phyloP scores from a whole-genome alignment of 345 rosid species.

The Moricandia moricandioides region DNA sequence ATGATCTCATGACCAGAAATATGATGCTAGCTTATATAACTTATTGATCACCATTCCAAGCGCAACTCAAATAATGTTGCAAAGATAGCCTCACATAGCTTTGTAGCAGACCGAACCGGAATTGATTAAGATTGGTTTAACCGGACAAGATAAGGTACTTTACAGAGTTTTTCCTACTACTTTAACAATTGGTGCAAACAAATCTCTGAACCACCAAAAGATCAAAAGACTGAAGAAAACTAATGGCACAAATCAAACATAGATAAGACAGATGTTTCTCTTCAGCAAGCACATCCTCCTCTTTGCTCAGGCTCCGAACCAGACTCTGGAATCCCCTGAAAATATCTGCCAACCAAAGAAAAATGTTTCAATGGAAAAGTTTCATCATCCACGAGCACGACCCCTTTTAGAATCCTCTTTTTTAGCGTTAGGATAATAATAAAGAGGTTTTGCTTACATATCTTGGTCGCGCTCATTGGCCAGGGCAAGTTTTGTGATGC shows the following conservation, averaged over 20 bases:
- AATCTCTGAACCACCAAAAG: too few relatives aligned
- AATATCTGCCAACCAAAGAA: slow-evolving; percentile 53
- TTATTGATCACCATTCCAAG: background rate
- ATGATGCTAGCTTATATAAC: background rate
- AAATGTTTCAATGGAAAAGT: background rate
- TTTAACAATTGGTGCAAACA: background rate
- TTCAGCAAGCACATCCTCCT: slow-evolving; percentile 90
- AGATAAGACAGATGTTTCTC: background rate
- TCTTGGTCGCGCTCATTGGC: slow-evolving; percentile 81
- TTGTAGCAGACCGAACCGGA: background rate
- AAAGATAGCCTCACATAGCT: background rate
- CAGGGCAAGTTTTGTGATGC: slow-evolving; percentile 79
- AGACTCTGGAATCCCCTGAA: slow-evolving; percentile 77
- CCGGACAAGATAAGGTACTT: background rate
- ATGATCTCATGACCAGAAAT: background rate
- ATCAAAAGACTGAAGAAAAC: background rate
- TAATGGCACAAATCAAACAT: background rate
- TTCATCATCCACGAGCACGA: background rate
- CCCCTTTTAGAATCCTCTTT: background rate
- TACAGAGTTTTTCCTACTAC: background rate
- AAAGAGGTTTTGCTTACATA: slow-evolving; percentile 52
- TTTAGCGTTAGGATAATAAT: background rate
- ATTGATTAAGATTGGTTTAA: background rate
- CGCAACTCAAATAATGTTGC: background rate
- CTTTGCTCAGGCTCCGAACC: slow-evolving; percentile 76